Evolutionary conservation across 306 rosid species (phyloP).

Genomic region (Medicago ruthenica): DNA sequence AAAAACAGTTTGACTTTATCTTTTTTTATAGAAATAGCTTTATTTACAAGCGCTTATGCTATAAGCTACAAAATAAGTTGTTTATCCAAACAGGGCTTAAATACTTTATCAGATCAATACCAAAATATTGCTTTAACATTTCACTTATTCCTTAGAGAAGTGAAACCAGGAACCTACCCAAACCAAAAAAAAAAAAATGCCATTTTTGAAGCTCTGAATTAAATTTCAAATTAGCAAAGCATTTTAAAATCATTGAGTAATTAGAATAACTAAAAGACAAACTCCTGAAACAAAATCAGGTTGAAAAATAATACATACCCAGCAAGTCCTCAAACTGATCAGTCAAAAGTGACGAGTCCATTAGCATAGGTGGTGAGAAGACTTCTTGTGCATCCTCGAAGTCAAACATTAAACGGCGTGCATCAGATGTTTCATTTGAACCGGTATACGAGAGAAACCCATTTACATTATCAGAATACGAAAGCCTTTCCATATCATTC

Average conservation of each 20-base stretch:
- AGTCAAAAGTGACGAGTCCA: slow-evolving; percentile 73
- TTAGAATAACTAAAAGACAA: slow-evolving; percentile 24
- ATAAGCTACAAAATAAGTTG: no score
- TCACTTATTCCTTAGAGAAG: no score
- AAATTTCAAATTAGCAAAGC: slow-evolving; percentile 17
- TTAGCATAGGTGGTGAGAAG: slow-evolving; percentile 90
- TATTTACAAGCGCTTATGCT: no score
- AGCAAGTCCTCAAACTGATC: slow-evolving; percentile 93
- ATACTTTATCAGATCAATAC: slow-evolving; percentile 15
- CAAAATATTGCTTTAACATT: neutral
- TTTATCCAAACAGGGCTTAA: neutral
- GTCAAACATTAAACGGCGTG: slow-evolving; percentile 68
- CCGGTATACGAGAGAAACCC: slow-evolving; percentile 78
- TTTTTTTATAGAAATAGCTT: no score
- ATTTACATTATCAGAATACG: slow-evolving; percentile 77
- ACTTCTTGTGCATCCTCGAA: slow-evolving; percentile 81
- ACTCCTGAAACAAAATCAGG: slow-evolving; percentile 33
- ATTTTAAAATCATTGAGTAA: slow-evolving; percentile 27
- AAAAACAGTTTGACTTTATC: no score
- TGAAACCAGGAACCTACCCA: no score
- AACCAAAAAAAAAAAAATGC: neutral
- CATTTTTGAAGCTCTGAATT: neutral
- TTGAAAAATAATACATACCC: slow-evolving; percentile 64
- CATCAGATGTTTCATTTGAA: slow-evolving; percentile 74
- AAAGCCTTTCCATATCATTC: slow-evolving; percentile 71